A percentile compares a stretch with the other conserved stretches of the same genome.
phyloP scores from a whole-genome alignment of 2,329 filamentous ascomycete genomes.

The Lecanicillium sp. region DNA sequence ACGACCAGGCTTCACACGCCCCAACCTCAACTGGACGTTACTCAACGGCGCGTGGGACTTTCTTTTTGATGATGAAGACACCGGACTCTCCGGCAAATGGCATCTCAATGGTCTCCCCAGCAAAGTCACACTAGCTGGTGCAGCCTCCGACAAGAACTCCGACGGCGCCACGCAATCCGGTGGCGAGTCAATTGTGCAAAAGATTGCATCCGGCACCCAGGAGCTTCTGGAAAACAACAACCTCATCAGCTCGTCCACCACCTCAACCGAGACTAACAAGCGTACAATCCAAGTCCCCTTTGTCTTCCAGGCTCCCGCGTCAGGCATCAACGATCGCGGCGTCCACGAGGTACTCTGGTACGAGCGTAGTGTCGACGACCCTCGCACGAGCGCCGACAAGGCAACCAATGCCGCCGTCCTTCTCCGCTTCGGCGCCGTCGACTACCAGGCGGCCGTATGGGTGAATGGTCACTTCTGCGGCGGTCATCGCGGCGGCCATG shows the following conservation, averaged over 20 bases:
- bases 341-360: constrained; percentile 65
- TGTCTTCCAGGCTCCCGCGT: constrained; percentile 57
- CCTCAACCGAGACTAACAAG: constrained; percentile 31
- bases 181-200: constrained; percentile 27
- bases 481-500: constrained; percentile 50
- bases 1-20: constrained; percentile 56
- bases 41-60: constrained; percentile 59
- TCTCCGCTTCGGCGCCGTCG: constrained; percentile 52
- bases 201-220: constrained; percentile 39
- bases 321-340: constrained; percentile 52
- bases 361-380: constrained; percentile 43
- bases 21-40: constrained; percentile 46
- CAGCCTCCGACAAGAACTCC: background rate
- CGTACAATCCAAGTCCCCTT: constrained; percentile 55
- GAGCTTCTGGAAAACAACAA: constrained; percentile 40
- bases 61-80: constrained; percentile 56
- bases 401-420: constrained; percentile 34
- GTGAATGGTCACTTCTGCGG: constrained; percentile 44
- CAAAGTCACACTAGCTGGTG: constrained; percentile 22
- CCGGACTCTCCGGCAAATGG: constrained; percentile 46
- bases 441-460: constrained; percentile 54
- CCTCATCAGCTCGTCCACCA: constrained; percentile 17
- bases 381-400: constrained; percentile 35
- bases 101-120: constrained; percentile 42
- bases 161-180: constrained; percentile 17